phyloP scores from a whole-genome alignment of 495 filamentous ascomycete species.

The Schizothecium vesticola region DNA sequence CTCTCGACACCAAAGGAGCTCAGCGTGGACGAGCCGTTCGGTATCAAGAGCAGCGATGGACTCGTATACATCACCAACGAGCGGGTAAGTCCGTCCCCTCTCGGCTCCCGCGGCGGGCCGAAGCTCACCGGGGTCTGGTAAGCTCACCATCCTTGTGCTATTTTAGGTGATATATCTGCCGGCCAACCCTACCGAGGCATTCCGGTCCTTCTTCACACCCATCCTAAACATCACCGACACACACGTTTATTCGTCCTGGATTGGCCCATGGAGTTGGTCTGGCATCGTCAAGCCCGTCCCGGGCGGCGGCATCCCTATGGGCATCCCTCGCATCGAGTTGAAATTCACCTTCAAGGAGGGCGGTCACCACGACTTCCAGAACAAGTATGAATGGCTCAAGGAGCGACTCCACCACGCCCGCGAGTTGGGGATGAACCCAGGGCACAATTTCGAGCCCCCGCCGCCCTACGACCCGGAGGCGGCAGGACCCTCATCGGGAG shows the following conservation, averaged over 20 bases:
- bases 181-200: conserved; percentile 53
- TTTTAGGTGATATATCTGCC: conserved; percentile 87
- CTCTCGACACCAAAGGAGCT: conserved; percentile 42
- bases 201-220: conserved; percentile 86
- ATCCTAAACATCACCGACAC: conserved; percentile 80
- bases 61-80: conserved; percentile 84
- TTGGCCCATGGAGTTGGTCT: conserved; percentile 93
- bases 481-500: conserved; percentile 27
- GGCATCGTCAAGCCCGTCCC: conserved; percentile 71
- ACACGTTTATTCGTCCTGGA: conserved; percentile 87
- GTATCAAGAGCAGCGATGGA: conserved; percentile 43
- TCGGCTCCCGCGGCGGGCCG: neutral
- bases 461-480: conserved; percentile 65
- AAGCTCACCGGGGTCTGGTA: neutral
- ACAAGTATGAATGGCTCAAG: conserved; percentile 76
- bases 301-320: conserved; percentile 79
- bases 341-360: conserved; percentile 91
- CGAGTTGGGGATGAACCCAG: conserved; percentile 54
- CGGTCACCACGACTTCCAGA: conserved; percentile 87
- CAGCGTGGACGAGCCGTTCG: conserved; percentile 38
- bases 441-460: conserved; percentile 64
- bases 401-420: conserved; percentile 75
- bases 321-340: conserved; percentile 64
- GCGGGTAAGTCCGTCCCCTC: conserved; percentile 51
- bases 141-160: conserved; percentile 13